A percentile compares a stretch with the other conserved stretches of the same genome.
phyloP scores from a whole-genome alignment of 345 rosid species.

The Salix brachista region DNA sequence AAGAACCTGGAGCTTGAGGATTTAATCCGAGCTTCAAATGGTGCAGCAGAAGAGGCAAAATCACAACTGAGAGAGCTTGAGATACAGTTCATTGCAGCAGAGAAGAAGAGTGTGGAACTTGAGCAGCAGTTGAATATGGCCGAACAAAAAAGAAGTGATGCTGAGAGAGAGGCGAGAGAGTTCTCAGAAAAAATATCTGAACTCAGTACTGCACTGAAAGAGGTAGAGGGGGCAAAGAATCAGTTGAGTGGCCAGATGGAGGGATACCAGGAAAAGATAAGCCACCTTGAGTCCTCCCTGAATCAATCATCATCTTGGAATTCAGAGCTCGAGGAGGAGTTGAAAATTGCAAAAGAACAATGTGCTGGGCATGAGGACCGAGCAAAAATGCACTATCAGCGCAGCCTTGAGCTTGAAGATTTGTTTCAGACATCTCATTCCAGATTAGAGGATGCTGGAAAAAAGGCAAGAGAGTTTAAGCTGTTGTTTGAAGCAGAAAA shows the following conservation, averaged over 20 bases:
- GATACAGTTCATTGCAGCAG: conserved; percentile 49
- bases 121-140: conserved; percentile 57
- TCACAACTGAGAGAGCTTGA: conserved; percentile 66
- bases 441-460: conserved; percentile 53
- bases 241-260: conserved; percentile 39
- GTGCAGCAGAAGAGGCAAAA: conserved; percentile 63
- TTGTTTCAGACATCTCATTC: conserved; percentile 26
- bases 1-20: conserved; percentile 75
- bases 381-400: conserved; percentile 20
- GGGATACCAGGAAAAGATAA: conserved; percentile 48
- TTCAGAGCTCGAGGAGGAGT: conserved; percentile 58
- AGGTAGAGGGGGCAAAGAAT: conserved; percentile 59
- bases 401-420: conserved; percentile 31
- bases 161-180: conserved; percentile 57
- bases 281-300: conserved; percentile 53
- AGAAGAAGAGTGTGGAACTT: conserved; percentile 72
- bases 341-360: conserved; percentile 49
- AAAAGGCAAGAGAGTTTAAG: conserved; percentile 70
- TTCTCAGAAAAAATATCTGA: conserved; percentile 50
- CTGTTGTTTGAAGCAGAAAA: conserved; percentile 90
- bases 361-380: conserved; percentile 62
- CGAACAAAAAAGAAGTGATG: conserved; percentile 47
- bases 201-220: conserved; percentile 43
- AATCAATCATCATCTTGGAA: conserved; percentile 37
- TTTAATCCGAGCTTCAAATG: conserved; percentile 47